A percentile compares a stretch with the other conserved stretches of the same genome.
Evolutionary conservation across 768 basidiomycete genomes (phyloP).

Genomic region (Phanerochaete sordida): DNA sequence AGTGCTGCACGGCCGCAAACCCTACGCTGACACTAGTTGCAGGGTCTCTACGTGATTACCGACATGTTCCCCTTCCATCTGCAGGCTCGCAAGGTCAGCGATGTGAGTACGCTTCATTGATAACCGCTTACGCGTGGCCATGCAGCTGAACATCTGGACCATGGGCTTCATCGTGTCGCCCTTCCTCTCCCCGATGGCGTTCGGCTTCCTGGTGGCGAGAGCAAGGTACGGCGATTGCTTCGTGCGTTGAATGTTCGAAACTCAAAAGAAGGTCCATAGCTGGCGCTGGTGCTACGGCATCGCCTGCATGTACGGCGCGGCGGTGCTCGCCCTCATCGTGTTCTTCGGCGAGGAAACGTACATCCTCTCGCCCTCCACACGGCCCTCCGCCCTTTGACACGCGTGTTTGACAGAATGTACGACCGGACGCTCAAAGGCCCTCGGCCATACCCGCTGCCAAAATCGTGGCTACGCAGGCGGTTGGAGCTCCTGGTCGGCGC

Average conservation of each 20-base stretch:
- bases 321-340: conserved; percentile 52
- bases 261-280: too few species aligned
- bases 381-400: not conserved
- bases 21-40: too few species aligned
- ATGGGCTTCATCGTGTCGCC: conserved; percentile 60
- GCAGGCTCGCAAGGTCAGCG: conserved; percentile 56
- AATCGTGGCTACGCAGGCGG: conserved; percentile 41
- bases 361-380: conserved; percentile 10
- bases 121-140: not conserved
- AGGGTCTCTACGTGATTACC: conserved; percentile 59
- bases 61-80: conserved; percentile 68
- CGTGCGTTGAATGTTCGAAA: not conserved
- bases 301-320: conserved; percentile 48
- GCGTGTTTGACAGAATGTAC: not conserved
- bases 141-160: conserved; percentile 56
- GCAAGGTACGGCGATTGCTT: conserved; percentile 22
- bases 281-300: conserved; percentile 68
- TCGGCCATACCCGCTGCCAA: conserved; percentile 36
- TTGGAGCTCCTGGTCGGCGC: conserved; percentile 58
- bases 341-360: conserved; percentile 65
- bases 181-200: conserved; percentile 51
- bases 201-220: conserved; percentile 55
- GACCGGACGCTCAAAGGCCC: not conserved
- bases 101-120: not conserved
- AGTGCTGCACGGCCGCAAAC: not conserved